These are phyloP conservation scores for Monilinia fructicola DNA, from an alignment of 2,329 filamentous ascomycete species.

Conservation along the genomic window DNA sequence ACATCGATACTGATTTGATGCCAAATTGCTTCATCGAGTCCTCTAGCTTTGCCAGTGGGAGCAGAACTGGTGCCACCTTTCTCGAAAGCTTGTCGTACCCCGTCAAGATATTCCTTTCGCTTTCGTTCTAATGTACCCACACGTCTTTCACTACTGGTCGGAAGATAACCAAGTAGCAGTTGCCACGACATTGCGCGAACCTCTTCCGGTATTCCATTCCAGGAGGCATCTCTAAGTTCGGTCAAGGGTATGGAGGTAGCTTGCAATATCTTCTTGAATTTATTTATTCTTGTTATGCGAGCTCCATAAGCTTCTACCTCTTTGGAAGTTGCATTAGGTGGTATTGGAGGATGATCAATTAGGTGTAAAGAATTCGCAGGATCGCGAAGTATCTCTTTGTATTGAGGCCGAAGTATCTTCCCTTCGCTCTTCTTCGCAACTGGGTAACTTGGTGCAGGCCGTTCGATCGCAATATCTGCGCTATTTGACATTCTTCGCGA, in stretches of 20 bases:
- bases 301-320: constrained; percentile 84
- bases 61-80: constrained; percentile 54
- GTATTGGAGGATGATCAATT: constrained; percentile 79
- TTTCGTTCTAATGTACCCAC: constrained; percentile 90
- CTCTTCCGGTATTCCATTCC: constrained; percentile 93
- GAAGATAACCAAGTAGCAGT: constrained; percentile 88
- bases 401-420: constrained; percentile 94
- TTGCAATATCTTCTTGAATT: constrained; percentile 95
- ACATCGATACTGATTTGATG: constrained; percentile 99
- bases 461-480: constrained; percentile 90
- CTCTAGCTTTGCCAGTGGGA: constrained; percentile 53
- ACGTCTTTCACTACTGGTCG: constrained; percentile 91
- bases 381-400: constrained; percentile 88
- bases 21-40: constrained; percentile 96
- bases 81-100: constrained; percentile 73
- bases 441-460: constrained; percentile 79
- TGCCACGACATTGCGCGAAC: constrained; percentile 99
- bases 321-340: constrained; percentile 73
- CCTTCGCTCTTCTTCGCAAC: constrained; percentile 86
- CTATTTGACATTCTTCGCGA: constrained; percentile 74
- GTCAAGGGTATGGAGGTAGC: constrained; percentile 82
- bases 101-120: constrained; percentile 93
- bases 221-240: constrained; percentile 81
- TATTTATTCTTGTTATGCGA: constrained; percentile 91
- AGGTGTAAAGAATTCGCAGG: constrained; percentile 94